Evolutionary conservation across 495 filamentous ascomycete species (phyloP).

Genomic region (Hyaloscypha variabilis): DNA sequence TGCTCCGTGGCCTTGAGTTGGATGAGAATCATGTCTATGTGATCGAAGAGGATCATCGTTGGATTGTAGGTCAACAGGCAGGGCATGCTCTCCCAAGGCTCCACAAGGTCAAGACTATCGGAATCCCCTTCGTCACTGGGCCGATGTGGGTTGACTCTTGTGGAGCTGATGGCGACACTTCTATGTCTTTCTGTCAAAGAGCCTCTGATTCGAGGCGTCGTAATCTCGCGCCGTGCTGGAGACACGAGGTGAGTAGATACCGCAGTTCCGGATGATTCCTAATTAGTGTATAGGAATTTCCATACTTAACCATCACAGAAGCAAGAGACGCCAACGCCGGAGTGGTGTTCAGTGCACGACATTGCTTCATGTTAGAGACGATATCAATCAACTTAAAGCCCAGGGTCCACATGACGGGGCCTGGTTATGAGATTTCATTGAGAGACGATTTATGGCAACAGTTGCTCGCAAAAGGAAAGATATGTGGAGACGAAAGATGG

Average conservation of each 20-base stretch:
- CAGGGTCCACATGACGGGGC: conserved; percentile 26
- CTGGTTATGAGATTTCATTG: conserved; percentile 41
- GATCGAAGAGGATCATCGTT: conserved; percentile 52
- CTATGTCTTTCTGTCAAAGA: conserved; percentile 46
- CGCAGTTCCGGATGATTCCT: too few relatives aligned
- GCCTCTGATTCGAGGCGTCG: conserved; percentile 42
- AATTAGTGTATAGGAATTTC: too few relatives aligned
- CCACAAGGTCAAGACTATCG: conserved; percentile 50
- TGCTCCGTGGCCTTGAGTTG: conserved; percentile 54
- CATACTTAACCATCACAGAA: conserved; percentile 58
- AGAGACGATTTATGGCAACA: conserved; percentile 50
- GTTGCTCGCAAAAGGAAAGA: conserved; percentile 55
- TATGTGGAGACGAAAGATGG: conserved; percentile 66
- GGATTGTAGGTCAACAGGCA: conserved; percentile 48
- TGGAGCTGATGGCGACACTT: conserved; percentile 48
- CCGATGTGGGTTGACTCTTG: conserved; percentile 54
- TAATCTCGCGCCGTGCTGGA: conserved; percentile 52
- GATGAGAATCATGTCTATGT: conserved; percentile 57
- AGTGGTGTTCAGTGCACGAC: conserved; percentile 57
- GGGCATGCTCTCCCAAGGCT: conserved; percentile 43
- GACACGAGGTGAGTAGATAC: conserved; percentile 43
- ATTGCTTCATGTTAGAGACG: conserved; percentile 51
- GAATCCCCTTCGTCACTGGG: conserved; percentile 58
- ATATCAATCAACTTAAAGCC: conserved; percentile 38
- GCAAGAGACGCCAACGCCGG: conserved; percentile 53